Evolutionary conservation across 345 rosid species (phyloP), one percentile per base, ranked within the genome.

Genomic region (Gossypium bickii): DNA sequence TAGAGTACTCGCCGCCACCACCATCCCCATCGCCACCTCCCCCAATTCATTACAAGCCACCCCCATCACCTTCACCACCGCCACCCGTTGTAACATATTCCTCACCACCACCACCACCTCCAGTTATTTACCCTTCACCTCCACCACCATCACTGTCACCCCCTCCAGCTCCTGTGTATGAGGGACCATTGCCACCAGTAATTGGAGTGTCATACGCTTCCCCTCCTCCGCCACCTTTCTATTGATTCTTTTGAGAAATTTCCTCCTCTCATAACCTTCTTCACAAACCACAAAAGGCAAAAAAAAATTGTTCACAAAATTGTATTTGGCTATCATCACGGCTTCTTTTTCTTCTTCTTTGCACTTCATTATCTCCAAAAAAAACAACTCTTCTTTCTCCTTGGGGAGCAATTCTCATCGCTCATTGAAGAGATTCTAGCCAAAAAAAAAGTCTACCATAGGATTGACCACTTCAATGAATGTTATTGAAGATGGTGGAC

Each of bases 151-250:
- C 16, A 51, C 16, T 51, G 7, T 16, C 55, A 17, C 55, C 55
- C 13, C 55, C 55, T 16, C 18, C 55, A 15, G 17, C 55, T 51
- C 55, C 56, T 3, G 89, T 81, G 49, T 89, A 85, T 41, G 89
- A 88, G 77, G 98, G 97, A 41, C 96, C 98, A 78, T 81, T 94
- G 85, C 98, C 97, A 16, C 97, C 98, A 29, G 80, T 94, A 11
- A 52, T 69, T 9, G 98, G 97, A 75, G 82, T 94, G 16, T 83
- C 98, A 45, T 94, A 94, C 44, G 96, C 97, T 47, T 94, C 98
- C n/a, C 97, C 98, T 68, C 98, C 98, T 16, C 98, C 97, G 17
- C 98, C 98, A 57, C 97, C 97, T 76, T 90, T 84, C 86, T 94
- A 94, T 85, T 94, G 88, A 94, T 92, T 92, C 88, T 89, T 89